These are phyloP conservation scores for Trichoderma gracile DNA, from an alignment of 2,329 filamentous ascomycete species.

Conservation along the genomic window DNA sequence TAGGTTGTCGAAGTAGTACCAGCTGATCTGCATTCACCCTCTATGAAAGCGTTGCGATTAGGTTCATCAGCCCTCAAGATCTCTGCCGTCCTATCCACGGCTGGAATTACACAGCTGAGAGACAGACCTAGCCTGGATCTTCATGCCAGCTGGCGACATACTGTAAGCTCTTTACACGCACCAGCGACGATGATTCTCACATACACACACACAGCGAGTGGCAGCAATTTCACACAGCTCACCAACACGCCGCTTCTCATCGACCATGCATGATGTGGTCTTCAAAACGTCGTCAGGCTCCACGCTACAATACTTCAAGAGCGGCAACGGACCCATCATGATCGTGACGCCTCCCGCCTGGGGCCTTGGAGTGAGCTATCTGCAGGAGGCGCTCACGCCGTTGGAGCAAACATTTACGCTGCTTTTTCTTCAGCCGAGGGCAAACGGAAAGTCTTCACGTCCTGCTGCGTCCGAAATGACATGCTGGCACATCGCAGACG, in stretches of 20 bases:
- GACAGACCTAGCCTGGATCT: neutral
- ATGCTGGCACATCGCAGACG: conserved; percentile 8
- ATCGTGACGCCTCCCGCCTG: conserved; percentile 5
- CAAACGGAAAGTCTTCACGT: conserved; percentile 1
- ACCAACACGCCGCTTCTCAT: neutral
- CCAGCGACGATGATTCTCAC: neutral
- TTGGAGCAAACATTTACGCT: conserved; percentile 4
- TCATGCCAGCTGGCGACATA: neutral
- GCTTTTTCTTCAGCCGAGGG: neutral
- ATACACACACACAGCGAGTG: neutral
- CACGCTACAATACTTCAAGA: neutral
- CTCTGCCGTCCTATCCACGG: too few relatives aligned
- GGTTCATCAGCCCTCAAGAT: neutral
- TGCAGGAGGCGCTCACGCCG: neutral
- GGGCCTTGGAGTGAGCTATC: neutral
- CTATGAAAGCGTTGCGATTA: neutral
- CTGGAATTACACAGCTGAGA: neutral
- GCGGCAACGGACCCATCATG: conserved; percentile 3
- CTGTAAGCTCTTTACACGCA: neutral
- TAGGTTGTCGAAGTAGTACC: neutral
- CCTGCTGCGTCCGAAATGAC: conserved; percentile 6
- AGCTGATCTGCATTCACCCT: neutral
- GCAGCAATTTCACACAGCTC: neutral
- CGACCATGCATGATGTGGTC: neutral
- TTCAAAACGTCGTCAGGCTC: neutral